Percentiles rank a stretch among this genome's conserved stretches.
phyloP scores from a whole-genome alignment of 2,329 filamentous ascomycete species.

The Epichloe brachyelytri region DNA sequence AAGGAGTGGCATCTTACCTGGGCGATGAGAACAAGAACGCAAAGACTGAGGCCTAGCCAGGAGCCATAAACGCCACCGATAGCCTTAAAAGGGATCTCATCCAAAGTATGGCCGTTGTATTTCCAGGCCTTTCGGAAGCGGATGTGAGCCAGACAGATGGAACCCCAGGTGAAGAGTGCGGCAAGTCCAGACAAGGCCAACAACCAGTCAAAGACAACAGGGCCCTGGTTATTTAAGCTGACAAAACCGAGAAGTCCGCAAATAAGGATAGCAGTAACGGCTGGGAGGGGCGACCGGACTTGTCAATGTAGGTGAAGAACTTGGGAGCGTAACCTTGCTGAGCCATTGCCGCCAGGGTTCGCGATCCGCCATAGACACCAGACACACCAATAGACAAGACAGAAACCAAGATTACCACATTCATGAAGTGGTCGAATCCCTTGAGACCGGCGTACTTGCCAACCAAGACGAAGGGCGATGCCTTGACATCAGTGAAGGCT shows the following conservation, averaged over 20 bases:
- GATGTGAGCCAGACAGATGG: slow-evolving; percentile 50
- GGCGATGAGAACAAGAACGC: slow-evolving; percentile 40
- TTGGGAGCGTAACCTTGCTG: slow-evolving; percentile 46
- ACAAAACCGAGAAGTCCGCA: slow-evolving; percentile 38
- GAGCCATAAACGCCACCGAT: slow-evolving; percentile 50
- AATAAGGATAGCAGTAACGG: slow-evolving; percentile 33
- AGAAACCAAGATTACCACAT: slow-evolving; percentile 44
- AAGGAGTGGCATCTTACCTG: slow-evolving; percentile 24
- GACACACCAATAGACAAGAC: slow-evolving; percentile 48
- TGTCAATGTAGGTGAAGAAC: slow-evolving; percentile 44
- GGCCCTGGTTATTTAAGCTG: slow-evolving; percentile 28
- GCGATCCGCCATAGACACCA: slow-evolving; percentile 44
- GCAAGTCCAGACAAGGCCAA: slow-evolving; percentile 47
- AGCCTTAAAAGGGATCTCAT: slow-evolving; percentile 54
- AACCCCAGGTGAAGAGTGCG: slow-evolving; percentile 51
- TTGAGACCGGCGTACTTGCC: slow-evolving; percentile 38
- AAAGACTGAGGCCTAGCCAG: slow-evolving; percentile 46
- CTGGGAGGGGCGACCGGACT: slow-evolving; percentile 38
- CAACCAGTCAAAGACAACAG: slow-evolving; percentile 47
- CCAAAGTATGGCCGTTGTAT: slow-evolving; percentile 44
- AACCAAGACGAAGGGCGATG: slow-evolving; percentile 45
- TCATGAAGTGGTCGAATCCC: slow-evolving; percentile 46
- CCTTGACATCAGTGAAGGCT: slow-evolving; percentile 26
- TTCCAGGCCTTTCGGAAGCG: slow-evolving; percentile 50
- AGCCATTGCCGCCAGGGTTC: slow-evolving; percentile 44